phyloP scores from a whole-genome alignment of 163 green algal species.

The Scenedesmus sp. region DNA sequence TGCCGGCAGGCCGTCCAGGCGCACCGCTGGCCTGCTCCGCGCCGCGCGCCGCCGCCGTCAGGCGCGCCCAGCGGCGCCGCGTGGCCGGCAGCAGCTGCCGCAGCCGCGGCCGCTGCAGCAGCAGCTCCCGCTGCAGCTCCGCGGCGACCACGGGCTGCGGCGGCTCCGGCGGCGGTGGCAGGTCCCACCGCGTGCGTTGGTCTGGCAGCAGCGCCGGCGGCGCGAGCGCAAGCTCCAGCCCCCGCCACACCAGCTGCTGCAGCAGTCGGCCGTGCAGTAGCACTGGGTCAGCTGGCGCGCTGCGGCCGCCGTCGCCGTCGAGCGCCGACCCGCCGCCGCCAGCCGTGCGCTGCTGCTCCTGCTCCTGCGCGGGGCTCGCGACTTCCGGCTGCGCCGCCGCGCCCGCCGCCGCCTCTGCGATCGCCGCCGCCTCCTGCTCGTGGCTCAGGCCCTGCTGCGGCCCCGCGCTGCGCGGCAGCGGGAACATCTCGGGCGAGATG shows the following conservation, averaged over 20 bases:
- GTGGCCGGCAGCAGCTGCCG: slow-evolving; percentile 35
- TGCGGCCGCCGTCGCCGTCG: not conserved
- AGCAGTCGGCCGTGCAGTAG: slow-evolving; percentile 1
- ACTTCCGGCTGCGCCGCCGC: slow-evolving; percentile 9
- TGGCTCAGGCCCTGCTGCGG: not conserved
- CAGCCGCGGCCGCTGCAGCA: slow-evolving; percentile 19
- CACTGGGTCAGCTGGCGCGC: not conserved
- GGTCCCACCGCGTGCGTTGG: slow-evolving; percentile 19
- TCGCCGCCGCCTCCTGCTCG: not conserved
- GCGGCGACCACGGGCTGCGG: not conserved
- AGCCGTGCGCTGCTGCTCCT: slow-evolving; percentile 10
- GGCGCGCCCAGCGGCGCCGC: too few relatives aligned
- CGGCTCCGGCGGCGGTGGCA: slow-evolving; percentile 26
- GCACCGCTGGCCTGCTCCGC: not conserved
- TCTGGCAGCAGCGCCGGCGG: not conserved
- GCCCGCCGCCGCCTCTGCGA: not conserved
- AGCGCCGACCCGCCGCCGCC: not conserved
- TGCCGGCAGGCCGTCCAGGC: too few relatives aligned
- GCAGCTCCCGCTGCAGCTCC: slow-evolving; percentile 10
- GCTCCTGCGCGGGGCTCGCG: not conserved
- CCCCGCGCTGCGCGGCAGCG: slow-evolving; percentile 56
- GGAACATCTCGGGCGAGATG: slow-evolving; percentile 61
- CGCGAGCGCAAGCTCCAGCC: slow-evolving; percentile 2
- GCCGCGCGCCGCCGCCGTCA: too few relatives aligned
- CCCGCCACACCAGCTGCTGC: slow-evolving; percentile 23